Base-by-base conservation (phyloP, 768 basidiomycete species). In the Pleurotus sapidus region DNA sequence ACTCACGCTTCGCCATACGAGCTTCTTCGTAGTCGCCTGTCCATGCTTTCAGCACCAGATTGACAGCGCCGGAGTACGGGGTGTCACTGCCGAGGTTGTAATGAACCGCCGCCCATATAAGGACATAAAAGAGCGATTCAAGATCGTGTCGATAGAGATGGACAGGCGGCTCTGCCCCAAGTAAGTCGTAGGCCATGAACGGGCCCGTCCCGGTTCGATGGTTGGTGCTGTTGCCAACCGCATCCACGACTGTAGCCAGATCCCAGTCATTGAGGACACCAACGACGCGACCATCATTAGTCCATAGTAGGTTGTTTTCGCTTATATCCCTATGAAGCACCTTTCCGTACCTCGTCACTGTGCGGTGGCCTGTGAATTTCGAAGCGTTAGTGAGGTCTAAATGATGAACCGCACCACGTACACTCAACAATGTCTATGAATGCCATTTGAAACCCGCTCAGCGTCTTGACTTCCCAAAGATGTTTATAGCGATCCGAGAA, bases 241-340 rank as follows among this genome's bases (percentile, higher is more conserved):
- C 38, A 39, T 59, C 18, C 15, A 65, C 47, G 9, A 46, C 25
- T 4, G 49, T 50, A 1, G 68, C 60, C 55, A 66, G 63, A 47
- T 71, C 69, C 61, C 65, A 70, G 55, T 71, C 71, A 47, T 65
- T 61, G 5, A 70, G 60, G 8, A 70, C 63, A 1, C 69, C 70
- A n/a, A 59, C 51, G 14, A 61, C 59, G 3, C 6, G 5, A 27
- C 5, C 27, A 6, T 8, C 27, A 8, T 27, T 27, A 5, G 27
- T 45, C 34, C 25, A 63, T 68, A 72, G 69, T 17, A 72, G 55
- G 53, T 70, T 72, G 56, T 64, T 64, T 18, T 66, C 63, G 59
- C 72, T 68, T 49, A 74, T 53, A 54, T 74, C 66, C 38, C 67
- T 58, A 56, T 74, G 70, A 20, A 74, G 55, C 15, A 72, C 60